Evolutionary conservation across 2,329 filamentous ascomycete genomes (phyloP).

Genomic region (Fusarium buharicum): DNA sequence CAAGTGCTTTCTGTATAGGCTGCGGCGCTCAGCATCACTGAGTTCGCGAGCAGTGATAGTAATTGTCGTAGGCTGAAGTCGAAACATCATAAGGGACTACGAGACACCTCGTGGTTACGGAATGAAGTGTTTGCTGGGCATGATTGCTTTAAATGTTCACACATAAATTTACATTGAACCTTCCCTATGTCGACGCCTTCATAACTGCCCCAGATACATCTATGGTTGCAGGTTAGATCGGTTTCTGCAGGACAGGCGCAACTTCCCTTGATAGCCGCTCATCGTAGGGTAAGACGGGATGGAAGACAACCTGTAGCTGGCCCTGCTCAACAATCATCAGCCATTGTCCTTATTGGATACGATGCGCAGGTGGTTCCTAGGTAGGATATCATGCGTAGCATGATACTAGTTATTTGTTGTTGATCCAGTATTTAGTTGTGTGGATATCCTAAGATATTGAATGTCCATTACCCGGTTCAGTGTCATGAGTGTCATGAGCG

Average conservation of each 20-base stretch:
- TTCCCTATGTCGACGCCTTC: background rate
- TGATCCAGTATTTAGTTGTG: no score
- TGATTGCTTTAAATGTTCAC: background rate
- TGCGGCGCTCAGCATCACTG: conserved; percentile 35
- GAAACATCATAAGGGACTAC: conserved; percentile 29
- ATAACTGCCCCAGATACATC: background rate
- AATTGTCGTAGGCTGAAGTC: conserved; percentile 36
- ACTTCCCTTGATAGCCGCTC: background rate
- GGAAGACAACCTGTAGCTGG: background rate
- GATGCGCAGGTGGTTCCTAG: no score
- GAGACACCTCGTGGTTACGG: background rate
- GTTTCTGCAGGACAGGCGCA: background rate
- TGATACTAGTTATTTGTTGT: no score
- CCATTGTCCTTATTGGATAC: no score
- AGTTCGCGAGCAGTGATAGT: conserved; percentile 31
- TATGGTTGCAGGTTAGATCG: background rate
- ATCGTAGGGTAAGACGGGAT: background rate
- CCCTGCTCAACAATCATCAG: background rate
- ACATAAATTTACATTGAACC: background rate
- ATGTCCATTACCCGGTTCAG: conserved; percentile 7
- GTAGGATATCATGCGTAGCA: no score
- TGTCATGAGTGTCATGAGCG: conserved; percentile 14
- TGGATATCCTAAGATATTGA: no score
- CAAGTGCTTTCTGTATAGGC: conserved; percentile 36
- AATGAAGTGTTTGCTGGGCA: background rate